Base-by-base conservation (phyloP, 768 basidiomycete species). In the Psilocybe cyanescens region DNA sequence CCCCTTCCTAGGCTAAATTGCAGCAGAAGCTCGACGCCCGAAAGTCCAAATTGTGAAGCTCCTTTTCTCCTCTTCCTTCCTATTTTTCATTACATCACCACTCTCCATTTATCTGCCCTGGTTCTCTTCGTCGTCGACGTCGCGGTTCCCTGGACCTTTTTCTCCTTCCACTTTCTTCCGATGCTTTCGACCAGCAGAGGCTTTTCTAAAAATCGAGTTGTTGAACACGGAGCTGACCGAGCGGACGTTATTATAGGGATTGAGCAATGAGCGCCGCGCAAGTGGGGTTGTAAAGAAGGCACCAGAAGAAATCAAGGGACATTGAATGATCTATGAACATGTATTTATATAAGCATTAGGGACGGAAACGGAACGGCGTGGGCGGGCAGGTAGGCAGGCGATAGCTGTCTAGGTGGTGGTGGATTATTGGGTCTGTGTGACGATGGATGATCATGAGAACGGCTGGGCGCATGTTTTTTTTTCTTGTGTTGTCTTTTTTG, bases 21-120 rank as follows among this genome's bases (percentile, higher is more conserved):
- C 76, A 80, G 68, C 70, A 78, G 67, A 83, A 80, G 72, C 67
- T 83, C 62, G 74, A 72, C 45, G 73, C 71, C 11, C 65, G 69
- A 1, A 58, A 61, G 30, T 39, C 62, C 47, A 65, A 69, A 57
- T 60, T 70, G 57, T 68, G 55, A 65, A 68, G 46, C 49, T 49
- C 55, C 39, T 50, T 61, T 37, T 51, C n/a, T 37, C 17, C 24
- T 49, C 14, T 16, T 17, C 37, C 19, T 45, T 44, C 39, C 11
- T 16, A 7, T 4, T 44, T 16, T 8, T 41, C 37, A 33, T 29
- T 30, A 24, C 16, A 17, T 17, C n/a, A n/a, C 4, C 30, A 4
- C 16, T 37, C 8, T 50, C 8, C 12, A 50, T 50, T 50, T 8
- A 19, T 48, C 31, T 24, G 19, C 31, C n/a, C 45, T 29, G 41